Percentiles rank a stretch among this genome's conserved stretches.
These are phyloP conservation scores for Vinca minor DNA, from an alignment of 257 asterid species.

Conservation along the genomic window DNA sequence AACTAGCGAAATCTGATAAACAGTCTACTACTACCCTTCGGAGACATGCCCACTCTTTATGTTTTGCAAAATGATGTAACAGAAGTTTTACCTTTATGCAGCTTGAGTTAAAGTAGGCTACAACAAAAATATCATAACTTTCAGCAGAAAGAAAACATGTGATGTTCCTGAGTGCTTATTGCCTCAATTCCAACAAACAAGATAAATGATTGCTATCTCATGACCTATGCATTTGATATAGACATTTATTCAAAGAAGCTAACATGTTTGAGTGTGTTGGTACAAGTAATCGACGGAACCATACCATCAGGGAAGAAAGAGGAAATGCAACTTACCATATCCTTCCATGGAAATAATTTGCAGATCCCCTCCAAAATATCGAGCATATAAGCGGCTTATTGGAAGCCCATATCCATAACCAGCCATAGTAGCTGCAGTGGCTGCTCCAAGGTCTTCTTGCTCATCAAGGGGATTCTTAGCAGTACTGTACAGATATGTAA, in stretches of 20 bases:
- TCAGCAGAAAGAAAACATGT: neutral
- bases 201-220: neutral
- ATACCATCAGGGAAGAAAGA: neutral
- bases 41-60: neutral
- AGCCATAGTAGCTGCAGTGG: conserved; percentile 55
- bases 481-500: conserved; percentile 86
- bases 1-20: neutral
- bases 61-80: neutral
- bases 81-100: neutral
- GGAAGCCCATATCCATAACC: conserved; percentile 97
- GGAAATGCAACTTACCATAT: conserved; percentile 45
- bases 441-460: conserved; percentile 56
- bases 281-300: neutral
- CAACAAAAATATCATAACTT: neutral
- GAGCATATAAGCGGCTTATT: conserved; percentile 85
- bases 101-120: too few species aligned
- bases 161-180: neutral
- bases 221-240: neutral
- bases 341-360: conserved; percentile 98
- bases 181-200: neutral
- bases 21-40: neutral
- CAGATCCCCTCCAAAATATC: conserved; percentile 90
- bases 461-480: conserved; percentile 71
- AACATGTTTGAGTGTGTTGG: too few species aligned
- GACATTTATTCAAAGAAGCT: neutral